A percentile compares a stretch with the other conserved stretches of the same genome.
Evolutionary conservation across 2,329 filamentous ascomycete genomes (phyloP).

Genomic region (Lachnellula hyalina): DNA sequence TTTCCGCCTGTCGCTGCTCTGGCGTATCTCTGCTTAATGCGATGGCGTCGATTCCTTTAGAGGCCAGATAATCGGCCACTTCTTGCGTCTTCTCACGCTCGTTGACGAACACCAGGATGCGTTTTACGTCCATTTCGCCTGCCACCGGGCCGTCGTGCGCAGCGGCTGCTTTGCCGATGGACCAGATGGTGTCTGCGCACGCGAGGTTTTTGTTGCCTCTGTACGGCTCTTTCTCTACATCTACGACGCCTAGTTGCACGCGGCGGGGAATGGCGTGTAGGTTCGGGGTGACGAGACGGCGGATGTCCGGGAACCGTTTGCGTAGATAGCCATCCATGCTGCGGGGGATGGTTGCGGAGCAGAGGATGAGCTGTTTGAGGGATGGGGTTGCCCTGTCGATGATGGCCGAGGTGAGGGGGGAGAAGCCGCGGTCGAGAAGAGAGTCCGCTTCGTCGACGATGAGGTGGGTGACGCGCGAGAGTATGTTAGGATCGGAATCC

Average conservation of each 20-base stretch:
- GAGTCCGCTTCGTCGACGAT: slow-evolving; percentile 96
- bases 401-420: slow-evolving; percentile 73
- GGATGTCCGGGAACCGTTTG: slow-evolving; percentile 74
- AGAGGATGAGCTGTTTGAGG: slow-evolving; percentile 80
- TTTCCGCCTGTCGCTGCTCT: slow-evolving; percentile 70
- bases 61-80: slow-evolving; percentile 70
- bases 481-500: slow-evolving; percentile 82
- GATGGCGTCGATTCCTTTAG: slow-evolving; percentile 83
- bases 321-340: slow-evolving; percentile 82
- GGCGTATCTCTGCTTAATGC: slow-evolving; percentile 81
- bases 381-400: slow-evolving; percentile 78
- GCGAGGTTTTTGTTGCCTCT: slow-evolving; percentile 88
- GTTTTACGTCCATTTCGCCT: slow-evolving; percentile 63
- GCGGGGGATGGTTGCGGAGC: slow-evolving; percentile 91
- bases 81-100: slow-evolving; percentile 84
- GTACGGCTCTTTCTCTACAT: slow-evolving; percentile 89
- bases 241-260: slow-evolving; percentile 88
- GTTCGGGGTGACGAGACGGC: slow-evolving; percentile 87
- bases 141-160: slow-evolving; percentile 52
- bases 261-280: slow-evolving; percentile 92
- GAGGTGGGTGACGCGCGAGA: slow-evolving; percentile 85
- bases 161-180: slow-evolving; percentile 72
- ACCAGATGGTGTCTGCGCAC: slow-evolving; percentile 91
- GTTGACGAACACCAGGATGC: slow-evolving; percentile 93
- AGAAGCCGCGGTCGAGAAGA: slow-evolving; percentile 88